Evolutionary conservation across 208 protist species (phyloP), one percentile per base, ranked within the genome.

Genomic region (Crithidia fasciculata): DNA sequence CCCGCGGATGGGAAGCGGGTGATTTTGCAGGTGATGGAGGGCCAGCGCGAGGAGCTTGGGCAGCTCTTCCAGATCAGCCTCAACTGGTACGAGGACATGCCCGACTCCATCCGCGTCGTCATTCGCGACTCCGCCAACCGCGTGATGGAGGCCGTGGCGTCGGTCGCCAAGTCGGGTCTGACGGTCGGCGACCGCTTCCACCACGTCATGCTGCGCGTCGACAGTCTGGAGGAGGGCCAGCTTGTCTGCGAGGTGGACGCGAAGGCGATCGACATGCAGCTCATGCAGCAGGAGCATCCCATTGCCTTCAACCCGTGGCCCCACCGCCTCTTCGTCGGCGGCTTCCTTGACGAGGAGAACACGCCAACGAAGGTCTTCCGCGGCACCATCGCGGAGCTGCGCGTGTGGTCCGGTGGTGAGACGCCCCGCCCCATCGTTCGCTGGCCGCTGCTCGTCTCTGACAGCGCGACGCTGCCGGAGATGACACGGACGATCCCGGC

Each of bases 221-320:
- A 86, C 62, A 97, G 83, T 65, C 69, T 97, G 28, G 92, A 97
- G 59, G 90, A 95, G 49, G 85, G 90, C 2, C 70, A 84, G 68
- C 41, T 97, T 64, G 74, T 82, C 47, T 92, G 86, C 64, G 54
- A 82, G 41, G 82, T 97, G 53, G 90, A 97, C 69, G 90, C 90
- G n/a, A 66, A 69, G 15, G 28, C 53, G 7, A 62, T 78, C 6
- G 63, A 84, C 40, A 53, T 94, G 15, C 87, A 91, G 78, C 79
- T 93, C 19, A 54, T 97, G 39, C 92, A 97, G 68, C 88, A 95
- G 63, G 90, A 97, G 74, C 90, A 94, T 69, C 90, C 92, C 39
- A 88, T 93, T 47, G 87, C 86, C 61, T 97, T 95, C 76, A 97
- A 97, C 69, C 47, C 85, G 15, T 97, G 92, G 90, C 81, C 87